Evolutionary conservation across 805 yeast species (phyloP), one percentile per base, ranked within the genome.

Genomic region (Millerago galiae): DNA sequence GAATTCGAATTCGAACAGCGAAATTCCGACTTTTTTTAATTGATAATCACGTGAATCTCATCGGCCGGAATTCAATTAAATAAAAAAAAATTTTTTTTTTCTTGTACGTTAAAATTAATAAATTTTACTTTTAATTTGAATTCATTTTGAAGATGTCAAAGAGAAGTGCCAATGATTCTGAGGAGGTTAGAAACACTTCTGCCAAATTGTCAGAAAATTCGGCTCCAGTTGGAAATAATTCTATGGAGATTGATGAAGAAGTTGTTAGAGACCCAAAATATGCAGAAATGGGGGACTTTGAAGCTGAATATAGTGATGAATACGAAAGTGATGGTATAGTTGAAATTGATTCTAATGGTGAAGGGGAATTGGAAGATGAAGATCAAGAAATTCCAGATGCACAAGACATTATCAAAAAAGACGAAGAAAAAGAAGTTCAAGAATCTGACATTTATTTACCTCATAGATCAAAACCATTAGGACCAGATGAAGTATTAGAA

Each of bases 401-500:
- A 10, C 63, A 66, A 21, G 65, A 59, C 31, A 56, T 61, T 36
- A 53, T 67, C 33, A 63, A 62, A 41, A 56, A 62, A 49, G 59
- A 67, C 26, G 63, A 67, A 43, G 54, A 59, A 40, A 66, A 65
- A 39, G 67, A 63, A 38, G 65, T 62, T 27, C 57, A 58, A 43
- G 66, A 70, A 15, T 66, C 78, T 37, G 53, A 67, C 48, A 66
- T 91, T 35, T 93, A 86, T 65, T 70, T 93, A 50, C 98, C 99
- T 16, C 95, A 89, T 60, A 75, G 80, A 65, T 82, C 93, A 24
- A 80, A 77, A 55, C 96, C 96, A 6, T 72, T 93, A 52, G 97
- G 96, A 1, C 95, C 95, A 2, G 95, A 88, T 66, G 98, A 93
- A 68, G 95, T 84, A 11, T 72, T 93, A 59, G 97, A 91, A 66